Base-by-base conservation (phyloP, 2,329 filamentous ascomycete species). In the Colletotrichum salicis region DNA sequence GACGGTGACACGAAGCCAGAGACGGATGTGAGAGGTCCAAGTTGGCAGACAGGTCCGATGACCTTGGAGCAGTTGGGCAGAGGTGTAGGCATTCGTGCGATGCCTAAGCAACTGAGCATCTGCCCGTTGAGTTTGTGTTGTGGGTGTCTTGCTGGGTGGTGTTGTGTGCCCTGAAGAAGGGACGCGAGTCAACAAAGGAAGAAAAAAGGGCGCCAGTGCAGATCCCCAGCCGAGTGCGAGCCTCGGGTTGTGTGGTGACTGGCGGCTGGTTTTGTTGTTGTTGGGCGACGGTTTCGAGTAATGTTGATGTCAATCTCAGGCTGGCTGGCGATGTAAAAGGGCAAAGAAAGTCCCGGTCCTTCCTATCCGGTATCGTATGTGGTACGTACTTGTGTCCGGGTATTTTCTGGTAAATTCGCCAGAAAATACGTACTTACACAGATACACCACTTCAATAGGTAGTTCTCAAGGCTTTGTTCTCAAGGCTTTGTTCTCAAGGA, bases 151-250 rank as follows among this genome's bases (percentile, higher is more conserved):
- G 19, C 3, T 7, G 41, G 11, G 41, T 48, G 19, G 19, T 22
- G 19, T n/a, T 48, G 41, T 48, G 41, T 22, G 8, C 19, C 8
- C 41, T 8, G 41, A 19, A n/a, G 41, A 33, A 22, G 45, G 37
- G 15, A 24, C 61, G 41, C 54, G 62, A 70, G 61, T 70, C 61
- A 70, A 65, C 41, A 66, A 66, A 59, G 55, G 7, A 64, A 58
- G 33, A 29, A 35, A 15, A 51, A n/a, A 56, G 35, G 51, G 59
- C 41, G 57, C 33, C 13, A 13, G 41, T 35, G 59, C 37, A 54
- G 59, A 35, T 41, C 7, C 1, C 41, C 51, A 57, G 52, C 51
- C 51, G 15, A 45, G 41, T 51, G 64, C 19, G 55, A 67, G 29
- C 52, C 60, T 52, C 45, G 12, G 48, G 37, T 41, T 41, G 37